These are phyloP conservation scores for Emmonsiellopsis sp. DNA, from an alignment of 2,329 filamentous ascomycete genomes.

Conservation along the genomic window DNA sequence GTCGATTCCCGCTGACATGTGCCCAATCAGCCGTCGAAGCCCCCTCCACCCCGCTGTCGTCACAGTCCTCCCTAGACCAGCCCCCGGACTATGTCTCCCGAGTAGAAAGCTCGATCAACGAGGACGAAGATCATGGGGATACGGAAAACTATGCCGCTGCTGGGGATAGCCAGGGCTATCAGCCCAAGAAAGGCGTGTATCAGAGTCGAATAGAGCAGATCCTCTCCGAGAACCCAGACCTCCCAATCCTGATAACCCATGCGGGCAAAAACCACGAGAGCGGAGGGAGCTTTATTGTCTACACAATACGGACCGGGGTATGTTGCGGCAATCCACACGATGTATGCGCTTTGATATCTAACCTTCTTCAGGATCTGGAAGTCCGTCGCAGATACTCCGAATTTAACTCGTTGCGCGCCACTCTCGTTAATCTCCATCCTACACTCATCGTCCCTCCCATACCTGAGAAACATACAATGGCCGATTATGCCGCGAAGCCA, in stretches of 20 bases:
- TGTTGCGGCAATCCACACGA: neutral
- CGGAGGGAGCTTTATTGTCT: constrained; percentile 88
- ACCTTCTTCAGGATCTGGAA: constrained; percentile 65
- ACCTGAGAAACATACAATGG: constrained; percentile 97
- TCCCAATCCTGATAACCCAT: constrained; percentile 84
- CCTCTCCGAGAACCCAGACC: constrained; percentile 84
- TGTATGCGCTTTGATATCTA: too few species aligned
- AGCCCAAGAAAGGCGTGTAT: constrained; percentile 72
- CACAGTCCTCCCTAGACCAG: constrained; percentile 59
- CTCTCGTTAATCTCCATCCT: constrained; percentile 82
- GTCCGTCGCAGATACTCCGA: constrained; percentile 93
- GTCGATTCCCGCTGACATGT: neutral
- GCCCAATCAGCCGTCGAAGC: constrained; percentile 46
- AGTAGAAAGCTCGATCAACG: constrained; percentile 47
- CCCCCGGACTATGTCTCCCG: constrained; percentile 48
- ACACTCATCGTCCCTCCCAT: constrained; percentile 94
- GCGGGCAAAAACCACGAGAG: constrained; percentile 92
- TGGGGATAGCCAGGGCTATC: constrained; percentile 42
- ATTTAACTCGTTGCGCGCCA: constrained; percentile 82
- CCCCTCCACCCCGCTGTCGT: constrained; percentile 57
- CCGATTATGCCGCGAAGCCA: constrained; percentile 94
- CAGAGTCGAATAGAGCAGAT: constrained; percentile 96
- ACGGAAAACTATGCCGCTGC: constrained; percentile 35
- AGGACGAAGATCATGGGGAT: constrained; percentile 40
- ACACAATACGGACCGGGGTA: constrained; percentile 93